Percentiles rank a stretch among this genome's conserved stretches.
These are phyloP conservation scores for Entomophthora muscae DNA, from an alignment of 371 early-diverging fungal species.

Conservation along the genomic window DNA sequence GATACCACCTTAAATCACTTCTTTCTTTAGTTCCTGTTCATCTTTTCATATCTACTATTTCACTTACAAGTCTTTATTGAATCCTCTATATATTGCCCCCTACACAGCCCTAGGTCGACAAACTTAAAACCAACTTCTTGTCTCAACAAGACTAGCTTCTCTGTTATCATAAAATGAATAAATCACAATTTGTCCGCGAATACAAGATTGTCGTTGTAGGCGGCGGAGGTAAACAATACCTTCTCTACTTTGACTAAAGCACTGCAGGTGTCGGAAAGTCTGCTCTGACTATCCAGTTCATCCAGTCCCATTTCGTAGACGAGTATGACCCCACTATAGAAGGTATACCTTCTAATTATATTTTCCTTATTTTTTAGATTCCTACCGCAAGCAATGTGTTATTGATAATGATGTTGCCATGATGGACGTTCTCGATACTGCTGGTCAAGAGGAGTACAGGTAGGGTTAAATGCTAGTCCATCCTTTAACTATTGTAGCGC, in stretches of 20 bases:
- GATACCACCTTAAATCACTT: no score
- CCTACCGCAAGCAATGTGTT: conserved; percentile 73
- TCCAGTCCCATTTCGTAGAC: conserved; percentile 76
- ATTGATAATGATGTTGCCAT: conserved; percentile 67
- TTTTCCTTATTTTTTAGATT: conserved; percentile 30
- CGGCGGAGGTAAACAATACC: conserved; percentile 59
- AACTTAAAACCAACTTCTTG: no score
- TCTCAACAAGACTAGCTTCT: no score
- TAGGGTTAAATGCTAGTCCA: conserved; percentile 11
- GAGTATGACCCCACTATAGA: conserved; percentile 92
- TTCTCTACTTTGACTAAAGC: conserved; percentile 6
- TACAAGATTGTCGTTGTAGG: conserved; percentile 75
- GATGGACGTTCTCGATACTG: conserved; percentile 87
- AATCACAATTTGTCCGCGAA: conserved; percentile 35
- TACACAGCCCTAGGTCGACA: no score
- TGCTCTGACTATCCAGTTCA: conserved; percentile 79
- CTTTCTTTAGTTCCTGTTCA: no score
- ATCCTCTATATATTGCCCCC: no score
- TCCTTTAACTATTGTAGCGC: conserved; percentile 6
- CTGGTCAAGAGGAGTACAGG: conserved; percentile 84
- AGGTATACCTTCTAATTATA: conserved; percentile 18
- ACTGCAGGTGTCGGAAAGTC: conserved; percentile 55
- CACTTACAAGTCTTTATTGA: no score
- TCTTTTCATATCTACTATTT: no score
- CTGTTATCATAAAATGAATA: no score